Percentiles rank a stretch among this genome's conserved stretches.
These are phyloP conservation scores for Trichophyton simii DNA, from an alignment of 2,329 filamentous ascomycete species.

Conservation along the genomic window DNA sequence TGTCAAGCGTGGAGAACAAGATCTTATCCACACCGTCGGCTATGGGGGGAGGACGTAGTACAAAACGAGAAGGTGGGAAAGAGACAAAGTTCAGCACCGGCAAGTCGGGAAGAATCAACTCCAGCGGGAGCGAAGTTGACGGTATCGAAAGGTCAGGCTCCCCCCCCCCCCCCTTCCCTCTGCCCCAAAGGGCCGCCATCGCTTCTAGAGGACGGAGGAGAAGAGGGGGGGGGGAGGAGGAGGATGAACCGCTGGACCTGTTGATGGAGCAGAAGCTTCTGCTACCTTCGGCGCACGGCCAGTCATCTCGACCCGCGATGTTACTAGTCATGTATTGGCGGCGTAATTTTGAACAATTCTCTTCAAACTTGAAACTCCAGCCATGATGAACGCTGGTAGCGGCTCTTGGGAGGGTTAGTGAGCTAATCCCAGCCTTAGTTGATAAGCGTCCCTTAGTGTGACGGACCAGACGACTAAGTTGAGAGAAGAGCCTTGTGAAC, in stretches of 20 bases:
- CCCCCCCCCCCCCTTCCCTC: not conserved
- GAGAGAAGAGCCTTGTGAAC: not conserved
- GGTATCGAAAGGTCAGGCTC: not conserved
- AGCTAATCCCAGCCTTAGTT: not conserved
- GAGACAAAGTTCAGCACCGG: not conserved
- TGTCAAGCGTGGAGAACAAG: not conserved
- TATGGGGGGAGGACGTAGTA: not conserved
- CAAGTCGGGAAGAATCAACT: not conserved
- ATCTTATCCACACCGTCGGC: not conserved
- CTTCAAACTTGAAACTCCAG: not conserved
- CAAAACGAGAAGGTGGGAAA: constrained; percentile 2
- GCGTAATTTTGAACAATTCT: not conserved
- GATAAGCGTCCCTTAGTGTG: not conserved
- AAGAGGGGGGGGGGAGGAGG: not conserved
- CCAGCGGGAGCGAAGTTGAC: not conserved
- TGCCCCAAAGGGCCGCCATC: not conserved
- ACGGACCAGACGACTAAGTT: not conserved
- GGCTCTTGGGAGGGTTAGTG: not conserved
- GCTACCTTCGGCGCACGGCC: not conserved
- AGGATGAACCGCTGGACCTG: not conserved
- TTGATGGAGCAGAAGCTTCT: not conserved
- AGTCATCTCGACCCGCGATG: not conserved
- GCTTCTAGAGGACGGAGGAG: not conserved
- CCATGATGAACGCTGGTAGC: not conserved
- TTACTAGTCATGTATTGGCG: not conserved